Conservation (phyloP, 2,329 filamentous ascomycete species). For the Biscogniauxia mediterranea region DNA sequence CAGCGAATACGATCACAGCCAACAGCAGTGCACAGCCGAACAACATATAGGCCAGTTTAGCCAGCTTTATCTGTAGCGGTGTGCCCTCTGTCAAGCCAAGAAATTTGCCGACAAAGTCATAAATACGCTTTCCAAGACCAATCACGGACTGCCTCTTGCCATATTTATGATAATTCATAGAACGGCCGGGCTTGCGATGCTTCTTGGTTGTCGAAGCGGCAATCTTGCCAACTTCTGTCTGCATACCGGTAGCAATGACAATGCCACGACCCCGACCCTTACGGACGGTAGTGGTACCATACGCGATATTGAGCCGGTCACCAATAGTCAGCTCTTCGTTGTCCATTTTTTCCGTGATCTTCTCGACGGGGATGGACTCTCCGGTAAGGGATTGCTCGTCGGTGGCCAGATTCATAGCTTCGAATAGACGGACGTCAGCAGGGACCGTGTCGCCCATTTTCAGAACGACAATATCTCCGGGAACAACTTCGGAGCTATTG, state of each 20-base stretch:
- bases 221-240: conserved; percentile 69
- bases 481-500: conserved; percentile 60
- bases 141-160: conserved; percentile 50
- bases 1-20: conserved; percentile 57
- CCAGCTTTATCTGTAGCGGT: conserved; percentile 74
- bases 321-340: conserved; percentile 62
- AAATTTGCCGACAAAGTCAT: conserved; percentile 54
- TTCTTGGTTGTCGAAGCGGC: conserved; percentile 55
- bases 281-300: conserved; percentile 70
- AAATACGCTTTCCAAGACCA: conserved; percentile 45
- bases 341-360: conserved; percentile 56
- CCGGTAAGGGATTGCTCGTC: conserved; percentile 78
- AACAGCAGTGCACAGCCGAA: conserved; percentile 67
- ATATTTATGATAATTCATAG: conserved; percentile 54
- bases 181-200: conserved; percentile 53
- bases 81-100: conserved; percentile 66
- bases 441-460: conserved; percentile 74
- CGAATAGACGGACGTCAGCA: conserved; percentile 67
- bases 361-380: conserved; percentile 70
- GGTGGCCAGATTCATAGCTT: conserved; percentile 75
- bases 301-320: conserved; percentile 72
- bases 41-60: conserved; percentile 72
- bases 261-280: conserved; percentile 72
- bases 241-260: conserved; percentile 70
- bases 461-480: conserved; percentile 67